Percentiles rank a stretch among this genome's conserved stretches.
phyloP scores from a whole-genome alignment of 305 asterid species.

The Fraxinus dipetala region DNA sequence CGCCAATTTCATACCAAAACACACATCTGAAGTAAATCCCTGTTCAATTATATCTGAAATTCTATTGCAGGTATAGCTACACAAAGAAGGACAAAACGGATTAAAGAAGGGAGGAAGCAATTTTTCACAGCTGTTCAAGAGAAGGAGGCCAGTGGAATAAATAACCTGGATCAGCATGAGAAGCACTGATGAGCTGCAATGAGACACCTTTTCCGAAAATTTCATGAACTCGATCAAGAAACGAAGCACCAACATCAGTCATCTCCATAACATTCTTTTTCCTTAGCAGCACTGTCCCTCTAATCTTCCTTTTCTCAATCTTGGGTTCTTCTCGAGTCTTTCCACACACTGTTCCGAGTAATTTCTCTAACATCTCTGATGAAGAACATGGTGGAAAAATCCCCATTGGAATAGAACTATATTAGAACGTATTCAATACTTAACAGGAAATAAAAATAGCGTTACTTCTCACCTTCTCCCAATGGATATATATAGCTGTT shows the following conservation, averaged over 20 bases:
- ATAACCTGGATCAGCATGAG: constrained; percentile 33
- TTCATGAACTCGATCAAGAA: constrained; percentile 30
- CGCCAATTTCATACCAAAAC: not conserved
- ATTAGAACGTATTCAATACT: not conserved
- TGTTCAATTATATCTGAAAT: not conserved
- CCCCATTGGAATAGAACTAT: not conserved
- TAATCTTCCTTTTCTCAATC: constrained; percentile 20
- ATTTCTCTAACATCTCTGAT: constrained; percentile 15
- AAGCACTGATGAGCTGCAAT: constrained; percentile 40
- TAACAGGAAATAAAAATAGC: not conserved
- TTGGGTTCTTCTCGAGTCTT: constrained; percentile 1
- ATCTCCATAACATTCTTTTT: constrained; percentile 35
- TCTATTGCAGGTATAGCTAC: not conserved
- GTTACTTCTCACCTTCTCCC: not conserved
- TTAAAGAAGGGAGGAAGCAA: not conserved
- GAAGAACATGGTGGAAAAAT: constrained; percentile 7
- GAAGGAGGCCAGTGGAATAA: not conserved
- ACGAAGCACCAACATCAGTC: constrained; percentile 25
- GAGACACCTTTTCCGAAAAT: constrained; percentile 33
- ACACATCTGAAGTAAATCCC: not conserved
- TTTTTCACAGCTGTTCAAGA: not conserved
- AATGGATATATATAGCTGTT: not conserved
- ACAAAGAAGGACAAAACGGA: not conserved
- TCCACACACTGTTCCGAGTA: constrained; percentile 4
- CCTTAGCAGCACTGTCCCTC: constrained; percentile 34